phyloP scores from a whole-genome alignment of 2,329 filamentous ascomycete species.

The Spiromastix sp. region DNA sequence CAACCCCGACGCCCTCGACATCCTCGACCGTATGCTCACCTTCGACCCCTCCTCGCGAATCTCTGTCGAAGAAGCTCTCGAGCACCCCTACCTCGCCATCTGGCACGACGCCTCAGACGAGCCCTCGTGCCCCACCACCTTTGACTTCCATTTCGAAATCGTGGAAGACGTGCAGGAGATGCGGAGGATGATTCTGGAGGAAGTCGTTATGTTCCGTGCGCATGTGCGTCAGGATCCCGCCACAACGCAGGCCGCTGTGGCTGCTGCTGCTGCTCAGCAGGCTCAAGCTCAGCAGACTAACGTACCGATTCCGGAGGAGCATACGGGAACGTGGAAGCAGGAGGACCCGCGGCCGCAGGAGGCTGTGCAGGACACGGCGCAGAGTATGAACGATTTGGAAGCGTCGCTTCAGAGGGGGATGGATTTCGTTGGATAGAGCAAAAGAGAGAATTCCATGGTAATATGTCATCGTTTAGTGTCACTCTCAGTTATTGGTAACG shows the following conservation, averaged over 20 bases:
- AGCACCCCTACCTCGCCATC: constrained; percentile 93
- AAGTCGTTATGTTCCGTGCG: constrained; percentile 76
- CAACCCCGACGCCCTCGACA: constrained; percentile 89
- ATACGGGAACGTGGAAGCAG: constrained; percentile 43
- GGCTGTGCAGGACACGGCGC: constrained; percentile 29
- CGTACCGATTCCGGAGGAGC: constrained; percentile 54
- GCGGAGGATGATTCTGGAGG: constrained; percentile 94
- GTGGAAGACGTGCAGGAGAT: constrained; percentile 90
- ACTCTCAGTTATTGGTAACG: no score
- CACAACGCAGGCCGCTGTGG: constrained; percentile 33
- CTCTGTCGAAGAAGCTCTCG: constrained; percentile 85
- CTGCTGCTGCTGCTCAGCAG: constrained; percentile 26
- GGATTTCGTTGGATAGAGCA: constrained; percentile 33
- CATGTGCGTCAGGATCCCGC: constrained; percentile 47
- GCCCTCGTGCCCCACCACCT: constrained; percentile 82
- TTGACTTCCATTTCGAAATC: constrained; percentile 98
- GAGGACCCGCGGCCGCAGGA: constrained; percentile 56
- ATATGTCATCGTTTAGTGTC: no score
- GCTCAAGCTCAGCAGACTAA: constrained; percentile 34
- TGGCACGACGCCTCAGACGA: constrained; percentile 98
- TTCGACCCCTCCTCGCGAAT: constrained; percentile 93
- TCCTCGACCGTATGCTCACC: constrained; percentile 93
- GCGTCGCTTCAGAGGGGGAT: constrained; percentile 46
- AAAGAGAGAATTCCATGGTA: no score
- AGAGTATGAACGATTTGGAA: constrained; percentile 37